A percentile compares a stretch with the other conserved stretches of the same genome.
These are phyloP conservation scores for Solanum hybrid DNA, from an alignment of 305 asterid genomes.

Conservation along the genomic window DNA sequence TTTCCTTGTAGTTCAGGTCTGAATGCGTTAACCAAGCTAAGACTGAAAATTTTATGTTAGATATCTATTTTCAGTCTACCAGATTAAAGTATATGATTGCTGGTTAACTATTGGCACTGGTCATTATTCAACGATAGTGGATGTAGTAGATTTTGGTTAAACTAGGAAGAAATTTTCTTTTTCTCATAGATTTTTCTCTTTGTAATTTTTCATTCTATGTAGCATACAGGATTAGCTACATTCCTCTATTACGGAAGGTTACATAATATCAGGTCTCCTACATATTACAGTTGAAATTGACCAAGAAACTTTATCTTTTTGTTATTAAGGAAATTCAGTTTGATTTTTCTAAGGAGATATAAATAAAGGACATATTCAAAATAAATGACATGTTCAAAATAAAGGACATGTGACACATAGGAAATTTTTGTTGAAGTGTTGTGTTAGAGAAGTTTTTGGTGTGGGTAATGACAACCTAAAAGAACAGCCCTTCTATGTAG, in stretches of 20 bases:
- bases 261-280: not conserved
- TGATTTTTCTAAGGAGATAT: not conserved
- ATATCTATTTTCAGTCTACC: not conserved
- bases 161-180: not conserved
- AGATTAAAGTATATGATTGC: not conserved
- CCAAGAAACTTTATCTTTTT: not conserved
- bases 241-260: not conserved
- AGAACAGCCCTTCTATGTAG: not conserved
- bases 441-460: not conserved
- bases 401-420: not conserved
- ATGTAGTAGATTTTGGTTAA: not conserved
- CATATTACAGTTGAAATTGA: not conserved
- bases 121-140: not conserved
- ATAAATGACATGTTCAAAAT: not conserved
- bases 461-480: not conserved
- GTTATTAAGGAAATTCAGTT: not conserved
- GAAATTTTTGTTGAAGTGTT: not conserved
- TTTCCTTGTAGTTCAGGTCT: constrained; percentile 85
- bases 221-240: not conserved
- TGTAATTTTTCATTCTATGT: not conserved
- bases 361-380: too few species aligned
- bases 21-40: constrained; percentile 10
- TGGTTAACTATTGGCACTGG: not conserved
- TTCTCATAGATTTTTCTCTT: not conserved
- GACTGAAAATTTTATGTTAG: not conserved